These are phyloP conservation scores for Pyrus hybrid DNA, from an alignment of 331 rosid genomes.

Conservation along the genomic window DNA sequence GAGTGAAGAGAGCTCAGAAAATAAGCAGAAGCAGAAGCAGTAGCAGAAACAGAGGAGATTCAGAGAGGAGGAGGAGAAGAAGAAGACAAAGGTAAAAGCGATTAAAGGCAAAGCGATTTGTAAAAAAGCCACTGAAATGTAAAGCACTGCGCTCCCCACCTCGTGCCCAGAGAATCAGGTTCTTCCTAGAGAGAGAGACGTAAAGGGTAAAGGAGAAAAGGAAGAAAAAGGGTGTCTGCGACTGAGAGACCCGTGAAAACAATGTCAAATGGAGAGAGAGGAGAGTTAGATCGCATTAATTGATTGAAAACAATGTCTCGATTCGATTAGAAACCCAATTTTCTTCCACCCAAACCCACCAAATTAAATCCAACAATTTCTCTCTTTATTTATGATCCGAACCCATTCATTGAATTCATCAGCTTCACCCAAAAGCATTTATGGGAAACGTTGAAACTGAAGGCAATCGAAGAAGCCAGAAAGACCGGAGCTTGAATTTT, in stretches of 20 bases:
- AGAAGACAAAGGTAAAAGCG: background rate
- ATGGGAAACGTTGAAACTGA: background rate
- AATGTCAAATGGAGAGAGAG: background rate
- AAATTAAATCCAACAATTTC: background rate
- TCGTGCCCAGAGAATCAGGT: background rate
- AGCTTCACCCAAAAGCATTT: background rate
- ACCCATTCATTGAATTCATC: background rate
- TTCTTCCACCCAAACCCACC: background rate
- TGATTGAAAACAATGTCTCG: background rate
- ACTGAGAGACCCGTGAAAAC: constrained; percentile 21
- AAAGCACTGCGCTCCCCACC: background rate
- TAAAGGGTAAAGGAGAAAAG: background rate
- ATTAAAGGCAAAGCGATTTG: background rate
- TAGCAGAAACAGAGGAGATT: background rate
- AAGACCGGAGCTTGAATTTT: background rate
- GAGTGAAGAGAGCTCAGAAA: background rate
- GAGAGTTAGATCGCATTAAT: background rate
- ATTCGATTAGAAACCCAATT: constrained; percentile 2
- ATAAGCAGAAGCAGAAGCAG: background rate
- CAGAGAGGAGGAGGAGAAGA: background rate
- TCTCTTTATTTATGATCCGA: background rate
- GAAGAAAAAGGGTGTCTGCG: background rate
- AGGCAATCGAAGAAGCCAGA: background rate
- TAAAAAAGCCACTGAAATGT: background rate
- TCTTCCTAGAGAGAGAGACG: background rate